Conservation (phyloP, 768 basidiomycete species). For the Collybia mongolica region DNA sequence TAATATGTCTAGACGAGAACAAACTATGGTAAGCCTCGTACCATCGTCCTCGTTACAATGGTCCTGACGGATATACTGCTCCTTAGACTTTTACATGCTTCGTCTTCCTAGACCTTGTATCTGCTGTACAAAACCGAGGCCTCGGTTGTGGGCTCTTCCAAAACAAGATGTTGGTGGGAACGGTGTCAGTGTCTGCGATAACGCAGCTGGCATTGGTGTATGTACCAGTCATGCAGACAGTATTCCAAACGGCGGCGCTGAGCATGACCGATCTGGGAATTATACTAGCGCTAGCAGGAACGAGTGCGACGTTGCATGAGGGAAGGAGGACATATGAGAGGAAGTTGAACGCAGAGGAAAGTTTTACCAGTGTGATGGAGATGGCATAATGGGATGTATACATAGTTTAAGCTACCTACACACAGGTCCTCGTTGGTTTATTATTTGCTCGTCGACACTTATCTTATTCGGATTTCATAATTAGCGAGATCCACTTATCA, state of each 20-base stretch:
- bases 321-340: constrained; percentile 77
- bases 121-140: constrained; percentile 92
- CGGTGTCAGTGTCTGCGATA: constrained; percentile 83
- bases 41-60: neutral
- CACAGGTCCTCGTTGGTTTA: neutral
- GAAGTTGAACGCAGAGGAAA: constrained; percentile 50
- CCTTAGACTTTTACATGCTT: constrained; percentile 92
- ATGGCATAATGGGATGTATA: constrained; percentile 41
- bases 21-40: constrained; percentile 81
- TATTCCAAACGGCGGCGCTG: constrained; percentile 93
- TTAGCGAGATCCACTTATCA: too few relatives aligned
- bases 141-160: constrained; percentile 79
- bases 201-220: constrained; percentile 87
- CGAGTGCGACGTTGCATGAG: constrained; percentile 75
- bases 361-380: constrained; percentile 51
- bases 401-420: neutral
- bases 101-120: constrained; percentile 95
- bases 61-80: constrained; percentile 7
- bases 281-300: constrained; percentile 64
- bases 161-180: constrained; percentile 88
- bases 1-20: constrained; percentile 80
- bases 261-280: constrained; percentile 63
- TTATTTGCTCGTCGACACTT: neutral
- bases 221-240: constrained; percentile 83
- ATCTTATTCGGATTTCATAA: neutral